These are phyloP conservation scores for Cardiospermum halicacabum DNA, from an alignment of 345 rosid species.

Conservation along the genomic window DNA sequence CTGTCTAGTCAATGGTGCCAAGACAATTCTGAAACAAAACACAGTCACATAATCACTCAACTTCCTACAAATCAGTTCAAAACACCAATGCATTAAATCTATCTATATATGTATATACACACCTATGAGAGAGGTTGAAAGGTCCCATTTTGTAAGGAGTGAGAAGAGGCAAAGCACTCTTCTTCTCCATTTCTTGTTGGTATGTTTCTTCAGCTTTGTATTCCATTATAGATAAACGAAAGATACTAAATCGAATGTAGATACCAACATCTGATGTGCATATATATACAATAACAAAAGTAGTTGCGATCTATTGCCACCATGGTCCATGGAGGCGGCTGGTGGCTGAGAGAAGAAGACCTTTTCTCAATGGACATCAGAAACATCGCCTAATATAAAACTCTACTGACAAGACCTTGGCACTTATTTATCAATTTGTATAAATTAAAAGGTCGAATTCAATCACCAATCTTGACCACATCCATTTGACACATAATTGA, in stretches of 20 bases:
- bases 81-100: too few relatives aligned
- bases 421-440: too few relatives aligned
- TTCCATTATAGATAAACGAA: background rate
- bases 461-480: too few relatives aligned
- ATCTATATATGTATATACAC: too few relatives aligned
- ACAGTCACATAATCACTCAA: too few relatives aligned
- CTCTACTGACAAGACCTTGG: too few relatives aligned
- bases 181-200: background rate
- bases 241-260: background rate
- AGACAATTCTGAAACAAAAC: slow-evolving; percentile 44
- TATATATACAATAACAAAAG: background rate
- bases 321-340: background rate
- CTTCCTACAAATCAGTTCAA: too few relatives aligned
- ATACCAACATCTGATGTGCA: background rate
- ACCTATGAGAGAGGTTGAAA: background rate
- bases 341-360: background rate
- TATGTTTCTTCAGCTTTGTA: background rate
- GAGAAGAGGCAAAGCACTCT: background rate
- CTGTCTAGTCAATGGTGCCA: slow-evolving; percentile 57
- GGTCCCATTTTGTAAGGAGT: background rate
- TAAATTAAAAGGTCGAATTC: too few relatives aligned
- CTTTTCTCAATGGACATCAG: too few relatives aligned
- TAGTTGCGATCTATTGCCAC: background rate
- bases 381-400: too few relatives aligned
- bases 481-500: too few relatives aligned